A percentile compares a stretch with the other conserved stretches of the same genome.
phyloP scores from a whole-genome alignment of 495 filamentous ascomycete species.

The Penicillium pancosmium region DNA sequence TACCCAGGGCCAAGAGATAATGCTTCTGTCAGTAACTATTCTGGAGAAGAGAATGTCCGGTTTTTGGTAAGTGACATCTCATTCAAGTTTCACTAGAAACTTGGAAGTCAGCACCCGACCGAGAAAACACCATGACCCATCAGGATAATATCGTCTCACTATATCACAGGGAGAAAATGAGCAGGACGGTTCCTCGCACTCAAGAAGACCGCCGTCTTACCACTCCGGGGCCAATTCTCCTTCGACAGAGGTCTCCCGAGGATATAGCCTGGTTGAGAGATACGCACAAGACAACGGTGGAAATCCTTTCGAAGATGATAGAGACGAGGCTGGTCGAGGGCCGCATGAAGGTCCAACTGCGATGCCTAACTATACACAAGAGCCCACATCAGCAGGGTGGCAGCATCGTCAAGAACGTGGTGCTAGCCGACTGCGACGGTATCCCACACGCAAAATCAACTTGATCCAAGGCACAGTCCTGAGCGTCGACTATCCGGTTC shows the following conservation, averaged over 20 bases:
- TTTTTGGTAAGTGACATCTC: neutral
- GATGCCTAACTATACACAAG: neutral
- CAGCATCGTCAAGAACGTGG: neutral
- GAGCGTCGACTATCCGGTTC: neutral
- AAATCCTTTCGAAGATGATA: neutral
- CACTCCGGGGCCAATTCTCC: neutral
- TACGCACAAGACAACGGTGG: neutral
- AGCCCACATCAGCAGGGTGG: neutral
- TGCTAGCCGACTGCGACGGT: neutral
- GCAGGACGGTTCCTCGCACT: neutral
- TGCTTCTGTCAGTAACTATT: neutral
- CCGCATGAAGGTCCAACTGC: neutral
- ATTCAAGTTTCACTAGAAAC: neutral
- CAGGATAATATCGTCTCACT: neutral
- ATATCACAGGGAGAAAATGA: neutral
- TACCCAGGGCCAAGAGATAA: neutral
- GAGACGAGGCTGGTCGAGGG: neutral
- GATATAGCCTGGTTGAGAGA: neutral
- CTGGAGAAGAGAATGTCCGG: neutral
- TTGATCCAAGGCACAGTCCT: conserved; percentile 1
- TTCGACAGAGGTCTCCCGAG: neutral
- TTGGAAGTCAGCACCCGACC: too few species aligned
- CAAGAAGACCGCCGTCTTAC: neutral
- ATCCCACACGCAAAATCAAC: neutral
- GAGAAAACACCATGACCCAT: neutral